phyloP scores from a whole-genome alignment of 2,329 filamentous ascomycete species.

The Hypoxylon sp. region DNA sequence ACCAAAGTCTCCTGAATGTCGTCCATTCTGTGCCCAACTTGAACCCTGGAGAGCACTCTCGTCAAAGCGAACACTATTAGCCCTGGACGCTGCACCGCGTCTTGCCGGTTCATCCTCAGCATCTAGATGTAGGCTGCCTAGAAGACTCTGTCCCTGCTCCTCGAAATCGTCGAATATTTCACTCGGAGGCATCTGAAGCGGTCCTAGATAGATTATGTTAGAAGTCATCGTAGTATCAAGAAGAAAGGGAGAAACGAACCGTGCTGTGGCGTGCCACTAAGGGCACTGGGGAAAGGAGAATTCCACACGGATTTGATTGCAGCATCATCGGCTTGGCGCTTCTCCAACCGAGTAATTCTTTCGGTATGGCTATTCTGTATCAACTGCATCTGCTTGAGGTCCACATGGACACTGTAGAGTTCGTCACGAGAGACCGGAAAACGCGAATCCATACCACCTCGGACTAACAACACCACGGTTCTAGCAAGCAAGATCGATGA shows the following conservation, averaged over 20 bases:
- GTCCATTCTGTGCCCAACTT: slow-evolving; percentile 85
- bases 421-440: slow-evolving; percentile 74
- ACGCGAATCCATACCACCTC: slow-evolving; percentile 74
- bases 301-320: slow-evolving; percentile 90
- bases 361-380: slow-evolving; percentile 75
- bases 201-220: slow-evolving; percentile 68
- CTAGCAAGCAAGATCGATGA: slow-evolving; percentile 24
- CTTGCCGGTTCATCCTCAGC: slow-evolving; percentile 88
- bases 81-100: slow-evolving; percentile 88
- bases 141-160: slow-evolving; percentile 84
- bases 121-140: slow-evolving; percentile 87
- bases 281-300: slow-evolving; percentile 89
- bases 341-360: slow-evolving; percentile 73
- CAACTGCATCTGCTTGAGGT: slow-evolving; percentile 77
- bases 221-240: slow-evolving; percentile 32
- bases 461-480: slow-evolving; percentile 35
- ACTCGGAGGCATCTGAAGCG: slow-evolving; percentile 81
- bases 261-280: slow-evolving; percentile 88
- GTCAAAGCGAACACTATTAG: slow-evolving; percentile 97
- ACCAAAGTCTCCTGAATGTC: slow-evolving; percentile 86
- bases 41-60: slow-evolving; percentile 93
- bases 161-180: slow-evolving; percentile 94
- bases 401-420: slow-evolving; percentile 78
- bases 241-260: slow-evolving; percentile 69
- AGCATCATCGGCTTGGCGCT: slow-evolving; percentile 77